phyloP scores from a whole-genome alignment of 441 rosid species.

The Syzygium malaccense region DNA sequence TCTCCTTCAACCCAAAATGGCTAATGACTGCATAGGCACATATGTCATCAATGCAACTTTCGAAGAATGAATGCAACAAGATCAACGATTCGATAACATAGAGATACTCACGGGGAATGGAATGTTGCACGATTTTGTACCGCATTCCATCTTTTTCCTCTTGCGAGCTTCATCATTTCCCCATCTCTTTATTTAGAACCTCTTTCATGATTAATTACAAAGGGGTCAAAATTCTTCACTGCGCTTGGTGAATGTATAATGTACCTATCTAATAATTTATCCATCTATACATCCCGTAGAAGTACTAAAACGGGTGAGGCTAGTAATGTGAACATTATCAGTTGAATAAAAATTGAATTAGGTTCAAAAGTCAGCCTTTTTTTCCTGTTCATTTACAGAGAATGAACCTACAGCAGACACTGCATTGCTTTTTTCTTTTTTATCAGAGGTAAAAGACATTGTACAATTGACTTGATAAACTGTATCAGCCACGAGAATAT shows the following conservation, averaged over 20 bases:
- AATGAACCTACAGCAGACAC: neutral
- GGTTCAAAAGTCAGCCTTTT: neutral
- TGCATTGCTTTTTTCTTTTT: neutral
- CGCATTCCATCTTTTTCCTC: neutral
- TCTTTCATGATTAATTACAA: neutral
- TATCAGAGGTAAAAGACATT: neutral
- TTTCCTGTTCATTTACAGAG: neutral
- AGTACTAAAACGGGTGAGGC: neutral
- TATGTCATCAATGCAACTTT: neutral
- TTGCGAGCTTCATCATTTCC: neutral
- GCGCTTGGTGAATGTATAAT: too few relatives aligned
- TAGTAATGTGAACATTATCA: neutral
- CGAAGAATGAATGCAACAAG: neutral
- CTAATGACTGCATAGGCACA: neutral
- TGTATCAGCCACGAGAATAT: neutral
- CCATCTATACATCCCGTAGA: neutral
- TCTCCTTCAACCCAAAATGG: neutral
- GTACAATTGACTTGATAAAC: neutral
- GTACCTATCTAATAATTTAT: too few relatives aligned
- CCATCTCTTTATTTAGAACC: neutral
- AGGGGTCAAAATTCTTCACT: neutral
- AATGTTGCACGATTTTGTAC: neutral
- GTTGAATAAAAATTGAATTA: neutral
- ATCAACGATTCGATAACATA: neutral
- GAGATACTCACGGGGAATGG: neutral